Evolutionary conservation across 2,329 filamentous ascomycete genomes (phyloP).

Genomic region (Passalora sequoiae): DNA sequence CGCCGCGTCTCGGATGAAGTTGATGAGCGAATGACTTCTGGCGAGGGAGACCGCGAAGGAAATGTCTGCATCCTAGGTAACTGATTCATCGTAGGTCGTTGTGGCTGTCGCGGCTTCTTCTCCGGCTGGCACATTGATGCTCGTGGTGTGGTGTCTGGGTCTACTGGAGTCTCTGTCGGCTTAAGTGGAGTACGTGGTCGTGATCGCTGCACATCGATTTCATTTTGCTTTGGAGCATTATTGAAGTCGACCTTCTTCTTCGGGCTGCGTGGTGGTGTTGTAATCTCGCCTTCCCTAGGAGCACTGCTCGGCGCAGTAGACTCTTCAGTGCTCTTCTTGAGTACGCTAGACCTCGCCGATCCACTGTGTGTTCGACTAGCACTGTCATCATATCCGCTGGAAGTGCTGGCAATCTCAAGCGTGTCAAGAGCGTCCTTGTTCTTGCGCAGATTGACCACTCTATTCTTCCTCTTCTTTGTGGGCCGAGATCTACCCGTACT

Average conservation of each 20-base stretch:
- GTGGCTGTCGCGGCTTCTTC: conserved; percentile 8
- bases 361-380: conserved; percentile 19
- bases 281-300: conserved; percentile 34
- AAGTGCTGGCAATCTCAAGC: conserved; percentile 37
- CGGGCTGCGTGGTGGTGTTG: conserved; percentile 49
- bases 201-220: conserved; percentile 9
- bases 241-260: conserved; percentile 32
- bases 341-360: conserved; percentile 42
- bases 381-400: conserved; percentile 39
- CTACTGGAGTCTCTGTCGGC: conserved; percentile 20
- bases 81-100: conserved; percentile 11
- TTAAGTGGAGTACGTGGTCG: conserved; percentile 18
- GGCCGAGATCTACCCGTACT: conserved; percentile 57
- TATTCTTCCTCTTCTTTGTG: conserved; percentile 76
- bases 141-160: conserved; percentile 37
- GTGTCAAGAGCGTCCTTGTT: conserved; percentile 45
- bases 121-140: conserved; percentile 25
- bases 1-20: conserved; percentile 11
- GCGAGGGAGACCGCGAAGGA: conserved; percentile 22
- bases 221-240: conserved; percentile 8
- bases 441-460: conserved; percentile 74
- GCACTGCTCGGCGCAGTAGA: conserved; percentile 24
- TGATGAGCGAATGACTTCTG: conserved; percentile 18
- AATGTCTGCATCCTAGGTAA: conserved; percentile 16
- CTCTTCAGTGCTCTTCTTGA: conserved; percentile 54